Evolutionary conservation across 352 stramenopile species (phyloP).

Genomic region (Phytophthora cactorum): DNA sequence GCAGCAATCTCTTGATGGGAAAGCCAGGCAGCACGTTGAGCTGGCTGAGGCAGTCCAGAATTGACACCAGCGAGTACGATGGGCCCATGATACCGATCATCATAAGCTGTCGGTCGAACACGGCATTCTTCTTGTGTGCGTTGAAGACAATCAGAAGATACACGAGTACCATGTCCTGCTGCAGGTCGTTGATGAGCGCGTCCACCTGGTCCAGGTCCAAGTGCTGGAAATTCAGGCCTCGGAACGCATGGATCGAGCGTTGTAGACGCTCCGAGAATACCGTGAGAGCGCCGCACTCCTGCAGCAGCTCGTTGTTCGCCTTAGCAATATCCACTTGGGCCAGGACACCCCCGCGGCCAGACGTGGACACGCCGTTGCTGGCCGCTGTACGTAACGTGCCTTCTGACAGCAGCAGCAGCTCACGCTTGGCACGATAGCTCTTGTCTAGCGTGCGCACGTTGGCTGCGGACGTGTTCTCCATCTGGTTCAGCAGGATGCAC

Average conservation of each 20-base stretch:
- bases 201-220: constrained; percentile 75
- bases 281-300: constrained; percentile 70
- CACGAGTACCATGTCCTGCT: constrained; percentile 82
- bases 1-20: constrained; percentile 77
- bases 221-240: constrained; percentile 75
- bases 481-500: constrained; percentile 60
- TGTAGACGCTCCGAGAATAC: constrained; percentile 72
- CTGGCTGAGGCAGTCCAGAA: constrained; percentile 77
- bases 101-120: constrained; percentile 78
- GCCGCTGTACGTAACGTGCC: constrained; percentile 38
- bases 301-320: constrained; percentile 74
- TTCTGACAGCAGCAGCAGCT: constrained; percentile 70
- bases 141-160: constrained; percentile 85
- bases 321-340: constrained; percentile 61
- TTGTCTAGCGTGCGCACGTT: constrained; percentile 72
- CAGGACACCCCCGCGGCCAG: constrained; percentile 29
- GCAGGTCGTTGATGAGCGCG: constrained; percentile 63
- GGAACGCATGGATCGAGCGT: constrained; percentile 71
- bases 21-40: constrained; percentile 77
- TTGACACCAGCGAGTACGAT: constrained; percentile 65
- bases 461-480: constrained; percentile 68
- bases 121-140: constrained; percentile 58
- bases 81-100: constrained; percentile 63
- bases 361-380: constrained; percentile 16
- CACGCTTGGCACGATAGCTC: constrained; percentile 73